Percentiles rank a stretch among this genome's conserved stretches.
Conservation (phyloP, 2,329 filamentous ascomycete genomes). For the Exophiala alcalophila region DNA sequence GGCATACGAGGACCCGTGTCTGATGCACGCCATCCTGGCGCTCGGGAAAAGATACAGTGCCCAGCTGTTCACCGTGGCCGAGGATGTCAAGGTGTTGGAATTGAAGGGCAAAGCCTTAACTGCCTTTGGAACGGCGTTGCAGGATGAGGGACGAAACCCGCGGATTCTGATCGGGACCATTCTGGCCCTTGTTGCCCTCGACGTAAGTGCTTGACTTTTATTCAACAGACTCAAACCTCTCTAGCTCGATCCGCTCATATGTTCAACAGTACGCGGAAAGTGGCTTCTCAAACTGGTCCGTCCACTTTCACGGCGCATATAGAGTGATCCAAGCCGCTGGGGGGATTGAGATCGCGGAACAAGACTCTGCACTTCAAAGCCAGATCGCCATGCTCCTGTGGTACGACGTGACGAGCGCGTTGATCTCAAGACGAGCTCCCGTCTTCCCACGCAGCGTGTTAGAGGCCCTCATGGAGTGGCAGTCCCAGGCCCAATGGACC, state of each 20-base stretch:
- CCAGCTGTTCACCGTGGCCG: slow-evolving; percentile 3
- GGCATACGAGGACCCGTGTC: slow-evolving; percentile 7
- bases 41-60: slow-evolving; percentile 5
- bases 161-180: slow-evolving; percentile 4
- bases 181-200: slow-evolving; percentile 1
- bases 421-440: slow-evolving; percentile 10
- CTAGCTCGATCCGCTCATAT: not conserved
- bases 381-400: slow-evolving; percentile 14
- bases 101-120: slow-evolving; percentile 10
- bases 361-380: slow-evolving; percentile 1
- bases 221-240: not conserved
- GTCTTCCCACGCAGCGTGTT: slow-evolving; percentile 9
- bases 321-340: slow-evolving; percentile 7
- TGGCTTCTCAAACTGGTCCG: slow-evolving; percentile 10
- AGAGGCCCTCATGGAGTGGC: slow-evolving; percentile 8
- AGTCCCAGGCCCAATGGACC: slow-evolving; percentile 2
- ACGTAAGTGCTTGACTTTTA: too few species aligned
- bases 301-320: slow-evolving; percentile 13
- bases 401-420: slow-evolving; percentile 9
- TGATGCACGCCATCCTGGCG: slow-evolving; percentile 10
- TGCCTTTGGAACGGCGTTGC: not conserved
- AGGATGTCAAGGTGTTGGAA: slow-evolving; percentile 8
- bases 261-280: slow-evolving; percentile 7
- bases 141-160: not conserved
- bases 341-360: slow-evolving; percentile 10